Conservation (phyloP, 805 yeast genomes). For the Sugiyamaella mastotermitis region DNA sequence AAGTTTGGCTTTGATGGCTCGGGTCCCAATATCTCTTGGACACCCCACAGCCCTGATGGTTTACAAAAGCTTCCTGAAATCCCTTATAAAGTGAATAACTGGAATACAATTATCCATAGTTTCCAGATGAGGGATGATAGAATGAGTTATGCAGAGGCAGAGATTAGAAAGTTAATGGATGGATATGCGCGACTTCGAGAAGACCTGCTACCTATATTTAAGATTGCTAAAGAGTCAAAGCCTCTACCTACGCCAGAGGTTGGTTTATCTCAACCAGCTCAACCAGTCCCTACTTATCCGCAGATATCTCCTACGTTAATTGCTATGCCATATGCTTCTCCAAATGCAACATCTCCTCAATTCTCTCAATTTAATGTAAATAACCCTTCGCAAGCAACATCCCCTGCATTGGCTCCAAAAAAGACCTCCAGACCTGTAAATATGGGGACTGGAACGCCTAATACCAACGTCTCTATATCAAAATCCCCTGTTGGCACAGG, state of each 20-base stretch:
- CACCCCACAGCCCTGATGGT: no score
- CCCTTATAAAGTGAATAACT: neutral
- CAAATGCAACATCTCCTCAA: conserved; percentile 10
- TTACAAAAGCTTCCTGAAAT: neutral
- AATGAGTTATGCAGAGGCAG: conserved; percentile 29
- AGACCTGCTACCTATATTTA: conserved; percentile 58
- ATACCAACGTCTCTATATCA: neutral
- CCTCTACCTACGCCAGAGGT: conserved; percentile 59
- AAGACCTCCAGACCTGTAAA: no score
- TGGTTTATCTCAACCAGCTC: conserved; percentile 27
- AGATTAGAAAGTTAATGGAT: conserved; percentile 42
- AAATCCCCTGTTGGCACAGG: conserved; percentile 4
- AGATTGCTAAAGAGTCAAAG: conserved; percentile 53
- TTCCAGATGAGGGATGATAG: conserved; percentile 28
- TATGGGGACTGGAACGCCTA: conserved; percentile 6
- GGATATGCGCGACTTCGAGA: conserved; percentile 52
- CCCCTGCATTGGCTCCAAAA: conserved; percentile 4
- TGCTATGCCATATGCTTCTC: neutral
- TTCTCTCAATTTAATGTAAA: conserved; percentile 2
- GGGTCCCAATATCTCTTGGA: neutral
- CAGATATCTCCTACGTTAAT: conserved; percentile 8
- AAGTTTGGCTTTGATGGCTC: neutral
- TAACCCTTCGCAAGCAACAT: conserved; percentile 8
- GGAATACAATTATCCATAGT: conserved; percentile 5
- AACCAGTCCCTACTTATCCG: neutral